These are phyloP conservation scores for Daldinia grandis DNA, from an alignment of 495 filamentous ascomycete species.

Conservation along the genomic window DNA sequence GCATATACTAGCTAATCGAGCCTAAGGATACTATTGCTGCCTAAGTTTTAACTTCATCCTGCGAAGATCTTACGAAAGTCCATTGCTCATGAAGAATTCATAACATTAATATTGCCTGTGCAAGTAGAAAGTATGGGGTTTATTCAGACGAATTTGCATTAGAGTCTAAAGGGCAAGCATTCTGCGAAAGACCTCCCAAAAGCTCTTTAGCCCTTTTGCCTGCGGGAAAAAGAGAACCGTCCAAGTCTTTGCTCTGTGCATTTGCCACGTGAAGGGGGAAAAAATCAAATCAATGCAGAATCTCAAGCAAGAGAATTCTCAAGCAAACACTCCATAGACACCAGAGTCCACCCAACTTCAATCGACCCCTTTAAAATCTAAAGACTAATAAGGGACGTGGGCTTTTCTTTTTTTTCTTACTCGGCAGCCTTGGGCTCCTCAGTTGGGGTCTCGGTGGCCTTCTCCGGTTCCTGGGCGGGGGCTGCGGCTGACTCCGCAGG, in stretches of 20 bases:
- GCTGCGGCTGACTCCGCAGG: constrained; percentile 70
- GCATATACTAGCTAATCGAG: not conserved
- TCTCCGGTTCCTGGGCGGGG: constrained; percentile 63
- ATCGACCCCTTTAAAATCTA: constrained; percentile 45
- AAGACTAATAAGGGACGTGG: constrained; percentile 44
- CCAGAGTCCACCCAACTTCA: constrained; percentile 54
- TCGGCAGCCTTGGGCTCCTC: constrained; percentile 63
- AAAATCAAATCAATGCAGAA: constrained; percentile 60
- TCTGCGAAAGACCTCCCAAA: constrained; percentile 56
- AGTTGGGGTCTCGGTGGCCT: constrained; percentile 53
- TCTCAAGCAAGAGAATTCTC: constrained; percentile 54
- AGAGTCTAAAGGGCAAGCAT: constrained; percentile 61
- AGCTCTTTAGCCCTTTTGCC: constrained; percentile 53
- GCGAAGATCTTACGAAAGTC: constrained; percentile 17
- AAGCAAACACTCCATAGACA: constrained; percentile 64
- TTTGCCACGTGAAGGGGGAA: constrained; percentile 46
- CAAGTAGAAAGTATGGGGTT: constrained; percentile 44
- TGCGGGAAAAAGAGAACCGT: constrained; percentile 49
- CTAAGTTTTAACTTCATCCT: not conserved
- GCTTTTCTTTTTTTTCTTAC: constrained; percentile 58
- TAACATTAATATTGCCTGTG: constrained; percentile 26
- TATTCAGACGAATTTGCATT: constrained; percentile 54
- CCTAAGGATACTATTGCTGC: constrained; percentile 1
- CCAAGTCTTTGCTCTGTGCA: constrained; percentile 55
- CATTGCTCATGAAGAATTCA: constrained; percentile 43